Percentiles rank a stretch among this genome's conserved stretches.
Evolutionary conservation across 805 yeast species (phyloP).

Genomic region (Scheffersomyces ergatensis): DNA sequence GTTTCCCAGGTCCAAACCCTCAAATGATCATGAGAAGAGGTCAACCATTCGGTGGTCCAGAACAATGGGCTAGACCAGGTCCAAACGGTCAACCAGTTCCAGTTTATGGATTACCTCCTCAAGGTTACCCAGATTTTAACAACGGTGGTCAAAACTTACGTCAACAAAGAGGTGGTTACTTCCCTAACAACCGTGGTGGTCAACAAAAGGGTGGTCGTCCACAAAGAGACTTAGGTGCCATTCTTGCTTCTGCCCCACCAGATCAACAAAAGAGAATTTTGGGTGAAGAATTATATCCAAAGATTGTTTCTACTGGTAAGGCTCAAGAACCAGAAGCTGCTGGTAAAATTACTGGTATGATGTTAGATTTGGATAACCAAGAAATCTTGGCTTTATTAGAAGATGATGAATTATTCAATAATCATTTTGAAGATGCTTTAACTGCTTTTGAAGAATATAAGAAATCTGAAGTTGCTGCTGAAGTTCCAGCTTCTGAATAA

Average conservation of each 20-base stretch:
- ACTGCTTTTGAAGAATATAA: constrained; percentile 92
- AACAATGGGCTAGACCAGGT: constrained; percentile 67
- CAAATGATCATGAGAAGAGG: constrained; percentile 76
- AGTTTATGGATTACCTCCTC: constrained; percentile 81
- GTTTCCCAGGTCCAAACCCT: constrained; percentile 79
- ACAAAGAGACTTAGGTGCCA: constrained; percentile 57
- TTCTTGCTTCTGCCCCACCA: constrained; percentile 64
- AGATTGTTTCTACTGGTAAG: constrained; percentile 81
- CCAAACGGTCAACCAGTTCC: constrained; percentile 86
- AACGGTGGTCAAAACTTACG: constrained; percentile 47
- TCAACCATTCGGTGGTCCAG: constrained; percentile 31
- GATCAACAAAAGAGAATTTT: constrained; percentile 95
- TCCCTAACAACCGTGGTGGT: constrained; percentile 27
- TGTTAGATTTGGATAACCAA: constrained; percentile 89
- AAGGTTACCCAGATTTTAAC: constrained; percentile 11
- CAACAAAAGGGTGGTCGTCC: constrained; percentile 37
- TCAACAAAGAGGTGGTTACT: constrained; percentile 61
- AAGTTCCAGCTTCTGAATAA: constrained; percentile 10
- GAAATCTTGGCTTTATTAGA: constrained; percentile 87
- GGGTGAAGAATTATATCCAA: constrained; percentile 96
- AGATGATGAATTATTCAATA: constrained; percentile 84
- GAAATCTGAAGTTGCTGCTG: constrained; percentile 42
- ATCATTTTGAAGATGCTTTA: constrained; percentile 91
- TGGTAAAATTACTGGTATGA: constrained; percentile 98
- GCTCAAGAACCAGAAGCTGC: constrained; percentile 93